phyloP scores from a whole-genome alignment of 768 basidiomycete genomes.

The Lentinula lateritia region DNA sequence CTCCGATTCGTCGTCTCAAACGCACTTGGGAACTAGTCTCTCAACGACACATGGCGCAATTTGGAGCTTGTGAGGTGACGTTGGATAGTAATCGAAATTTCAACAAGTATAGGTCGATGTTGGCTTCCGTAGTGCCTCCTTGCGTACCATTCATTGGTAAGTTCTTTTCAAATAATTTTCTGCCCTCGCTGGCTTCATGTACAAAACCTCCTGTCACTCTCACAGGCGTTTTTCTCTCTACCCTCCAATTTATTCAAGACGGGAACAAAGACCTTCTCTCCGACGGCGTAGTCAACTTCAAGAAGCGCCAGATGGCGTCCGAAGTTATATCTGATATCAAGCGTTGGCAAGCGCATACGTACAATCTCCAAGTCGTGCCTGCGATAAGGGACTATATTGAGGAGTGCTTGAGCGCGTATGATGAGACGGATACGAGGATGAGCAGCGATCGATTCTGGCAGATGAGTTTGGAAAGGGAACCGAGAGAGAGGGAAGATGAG shows the following conservation, averaged over 20 bases:
- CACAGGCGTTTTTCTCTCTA: slow-evolving; percentile 91
- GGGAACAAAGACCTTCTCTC: slow-evolving; percentile 84
- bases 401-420: slow-evolving; percentile 68
- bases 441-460: slow-evolving; percentile 80
- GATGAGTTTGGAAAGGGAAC: slow-evolving; percentile 82
- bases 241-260: slow-evolving; percentile 96
- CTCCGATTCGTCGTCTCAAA: slow-evolving; percentile 88
- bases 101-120: slow-evolving; percentile 79
- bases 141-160: slow-evolving; percentile 96
- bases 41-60: slow-evolving; percentile 64
- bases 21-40: slow-evolving; percentile 91
- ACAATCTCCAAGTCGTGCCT: slow-evolving; percentile 72
- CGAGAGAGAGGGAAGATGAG: slow-evolving; percentile 92
- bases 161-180: slow-evolving; percentile 10
- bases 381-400: slow-evolving; percentile 72
- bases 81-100: slow-evolving; percentile 95
- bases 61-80: slow-evolving; percentile 80
- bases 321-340: slow-evolving; percentile 97
- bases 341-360: slow-evolving; percentile 88
- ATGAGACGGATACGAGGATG: slow-evolving; percentile 46
- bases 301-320: slow-evolving; percentile 92
- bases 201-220: background rate
- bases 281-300: slow-evolving; percentile 86
- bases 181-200: background rate
- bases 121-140: slow-evolving; percentile 81